Conservation (phyloP, 257 asterid species). For the Gentiana dahurica region DNA sequence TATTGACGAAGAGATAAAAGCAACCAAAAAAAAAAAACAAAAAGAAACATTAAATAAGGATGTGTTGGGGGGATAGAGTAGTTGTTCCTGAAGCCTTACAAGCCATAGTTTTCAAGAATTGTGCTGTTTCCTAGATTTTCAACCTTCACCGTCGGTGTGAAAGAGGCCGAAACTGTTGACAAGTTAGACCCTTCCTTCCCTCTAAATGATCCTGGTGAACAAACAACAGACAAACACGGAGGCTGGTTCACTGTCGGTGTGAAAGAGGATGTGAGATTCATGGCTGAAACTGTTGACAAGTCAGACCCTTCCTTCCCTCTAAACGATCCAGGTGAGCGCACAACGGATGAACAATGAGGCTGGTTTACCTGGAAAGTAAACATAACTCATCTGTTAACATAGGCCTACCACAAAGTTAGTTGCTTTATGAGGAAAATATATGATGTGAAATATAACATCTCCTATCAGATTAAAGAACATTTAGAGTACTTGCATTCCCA, state of each 20-base stretch:
- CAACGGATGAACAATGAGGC: constrained; percentile 36
- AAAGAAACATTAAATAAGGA: not conserved
- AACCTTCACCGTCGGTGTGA: constrained; percentile 33
- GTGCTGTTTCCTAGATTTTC: constrained; percentile 43
- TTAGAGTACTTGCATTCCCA: too few relatives aligned
- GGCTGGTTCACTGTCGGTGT: constrained; percentile 35
- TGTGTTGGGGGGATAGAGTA: not conserved
- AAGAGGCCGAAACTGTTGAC: constrained; percentile 27
- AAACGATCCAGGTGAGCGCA: constrained; percentile 56
- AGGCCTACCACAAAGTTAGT: too few relatives aligned
- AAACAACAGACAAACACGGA: constrained; percentile 43
- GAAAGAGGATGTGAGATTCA: constrained; percentile 27
- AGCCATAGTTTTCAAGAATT: constrained; percentile 41
- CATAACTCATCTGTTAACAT: too few relatives aligned
- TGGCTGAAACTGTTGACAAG: constrained; percentile 37
- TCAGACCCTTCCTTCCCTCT: constrained; percentile 40
- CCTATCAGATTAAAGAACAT: too few relatives aligned
- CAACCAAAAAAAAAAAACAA: constrained; percentile 8
- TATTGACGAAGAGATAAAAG: not conserved
- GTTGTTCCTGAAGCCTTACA: constrained; percentile 37
- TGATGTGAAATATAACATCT: too few relatives aligned
- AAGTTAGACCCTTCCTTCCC: constrained; percentile 50
- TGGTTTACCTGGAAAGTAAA: too few relatives aligned
- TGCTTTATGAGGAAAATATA: too few relatives aligned
- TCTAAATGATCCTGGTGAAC: constrained; percentile 48